Evolutionary conservation across 805 yeast species (phyloP), one percentile per base, ranked within the genome.

Genomic region (Metschnikowia corniflorae): DNA sequence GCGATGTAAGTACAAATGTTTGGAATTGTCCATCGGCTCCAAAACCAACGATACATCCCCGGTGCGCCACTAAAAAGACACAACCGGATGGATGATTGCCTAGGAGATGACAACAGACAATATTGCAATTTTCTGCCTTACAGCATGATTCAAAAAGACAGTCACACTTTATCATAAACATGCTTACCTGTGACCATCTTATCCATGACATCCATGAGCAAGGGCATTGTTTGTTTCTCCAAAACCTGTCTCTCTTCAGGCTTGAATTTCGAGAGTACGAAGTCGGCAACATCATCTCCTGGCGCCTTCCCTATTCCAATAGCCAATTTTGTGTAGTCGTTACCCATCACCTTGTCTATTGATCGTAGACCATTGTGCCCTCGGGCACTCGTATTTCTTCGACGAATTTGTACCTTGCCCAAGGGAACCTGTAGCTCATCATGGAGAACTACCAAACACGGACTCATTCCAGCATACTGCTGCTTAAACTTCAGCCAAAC

Each of bases 361-460:
- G 82, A 75, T 43, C 72, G 71, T 18, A 89, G 65, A 0, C 96
- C 97, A 53, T 86, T 87, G 51, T 89, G 97, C 0, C 96, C 96
- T 29, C 93, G 66, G 12, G 79, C 70, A 28, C 86, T 75, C 0
- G 82, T 68, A 1, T 77, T 73, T 10, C 78, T 80, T 13, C 62
- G 65, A 31, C 91, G 67, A 1, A 82, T 55, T 49, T 82, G 82
- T 15, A 79, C 64, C 35, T 76, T 73, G 0, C 97, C 96, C 3
- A 80, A 46, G 0, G 73, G 74, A 10, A 80, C 54, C 41, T 78
- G 81, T 29, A 88, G 55, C 47, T 89, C 97, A 55, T 89, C 97
- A 54, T 86, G 94, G 1, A 88, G 50, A 0, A 87, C 73, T 2
- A 87, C 68, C 40, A 79, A 40, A 66, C 33, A 67, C 53, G 41